A percentile compares a stretch with the other conserved stretches of the same genome.
Conservation (phyloP, 345 rosid genomes). For the Linum usitatissimum region DNA sequence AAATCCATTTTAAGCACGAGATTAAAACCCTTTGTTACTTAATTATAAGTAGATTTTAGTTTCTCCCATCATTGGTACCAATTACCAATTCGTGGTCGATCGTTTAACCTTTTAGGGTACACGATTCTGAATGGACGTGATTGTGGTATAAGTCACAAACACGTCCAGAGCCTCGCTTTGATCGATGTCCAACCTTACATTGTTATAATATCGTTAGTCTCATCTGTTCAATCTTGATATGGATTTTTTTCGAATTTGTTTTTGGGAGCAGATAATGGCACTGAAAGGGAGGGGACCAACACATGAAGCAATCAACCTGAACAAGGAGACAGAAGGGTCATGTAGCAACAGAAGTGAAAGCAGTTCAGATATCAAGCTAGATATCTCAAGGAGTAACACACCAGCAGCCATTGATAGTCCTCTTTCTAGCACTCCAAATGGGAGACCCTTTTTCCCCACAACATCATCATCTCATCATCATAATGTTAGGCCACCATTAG, state of each 20-base stretch:
- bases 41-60: too few species aligned
- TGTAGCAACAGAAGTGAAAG: constrained; percentile 89
- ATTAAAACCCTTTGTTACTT: too few species aligned
- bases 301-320: constrained; percentile 66
- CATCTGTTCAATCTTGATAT: constrained; percentile 6
- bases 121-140: too few species aligned
- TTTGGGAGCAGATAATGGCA: constrained; percentile 57
- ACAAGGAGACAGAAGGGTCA: constrained; percentile 91
- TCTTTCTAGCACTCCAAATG: constrained; percentile 27
- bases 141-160: too few species aligned
- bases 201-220: not conserved
- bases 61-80: too few species aligned
- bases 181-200: too few species aligned
- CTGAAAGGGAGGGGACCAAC: constrained; percentile 74
- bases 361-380: constrained; percentile 73
- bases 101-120: too few species aligned
- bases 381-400: constrained; percentile 44
- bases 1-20: too few species aligned
- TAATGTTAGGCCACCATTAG: constrained; percentile 13
- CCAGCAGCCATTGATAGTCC: constrained; percentile 64
- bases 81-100: too few species aligned
- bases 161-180: too few species aligned
- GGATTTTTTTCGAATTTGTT: not conserved
- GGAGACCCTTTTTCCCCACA: constrained; percentile 52
- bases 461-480: constrained; percentile 22